phyloP scores from a whole-genome alignment of 1,139 yeast genomes.

The Kodamaea ohmeri region DNA sequence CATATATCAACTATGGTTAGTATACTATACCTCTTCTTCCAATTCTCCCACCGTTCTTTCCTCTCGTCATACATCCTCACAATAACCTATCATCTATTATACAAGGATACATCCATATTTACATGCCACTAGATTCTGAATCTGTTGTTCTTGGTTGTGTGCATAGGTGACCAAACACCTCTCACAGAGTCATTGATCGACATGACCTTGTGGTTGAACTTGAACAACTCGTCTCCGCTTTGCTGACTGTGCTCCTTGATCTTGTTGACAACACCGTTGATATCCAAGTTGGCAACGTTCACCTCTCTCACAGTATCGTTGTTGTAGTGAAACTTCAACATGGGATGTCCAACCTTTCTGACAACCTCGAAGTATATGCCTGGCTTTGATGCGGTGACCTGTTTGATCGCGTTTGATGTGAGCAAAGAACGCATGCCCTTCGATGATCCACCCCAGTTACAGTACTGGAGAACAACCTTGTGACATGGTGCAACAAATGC shows the following conservation, averaged over 20 bases:
- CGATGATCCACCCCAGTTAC: constrained; percentile 96
- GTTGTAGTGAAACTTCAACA: constrained; percentile 35
- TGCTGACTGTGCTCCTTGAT: constrained; percentile 51
- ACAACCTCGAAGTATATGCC: constrained; percentile 69
- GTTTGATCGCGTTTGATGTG: constrained; percentile 49
- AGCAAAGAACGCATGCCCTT: constrained; percentile 75
- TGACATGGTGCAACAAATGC: constrained; percentile 75
- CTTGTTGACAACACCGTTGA: constrained; percentile 59
- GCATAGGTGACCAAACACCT: constrained; percentile 98
- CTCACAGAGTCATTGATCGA: constrained; percentile 82
- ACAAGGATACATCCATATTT: constrained; percentile 2
- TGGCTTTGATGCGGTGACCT: constrained; percentile 58
- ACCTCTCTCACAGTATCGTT: constrained; percentile 34
- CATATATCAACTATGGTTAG: no score
- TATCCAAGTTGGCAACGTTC: constrained; percentile 52
- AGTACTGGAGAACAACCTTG: constrained; percentile 68
- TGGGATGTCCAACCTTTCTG: constrained; percentile 80
- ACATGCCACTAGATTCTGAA: constrained; percentile 51
- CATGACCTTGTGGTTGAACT: constrained; percentile 65
- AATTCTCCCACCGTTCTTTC: no score
- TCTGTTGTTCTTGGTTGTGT: constrained; percentile 65
- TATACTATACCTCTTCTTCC: background rate
- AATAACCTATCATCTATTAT: background rate
- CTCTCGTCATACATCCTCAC: no score
- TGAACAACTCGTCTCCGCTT: constrained; percentile 41